Conservation (phyloP, 2,329 filamentous ascomycete species). For the Penicillium concentricum region DNA sequence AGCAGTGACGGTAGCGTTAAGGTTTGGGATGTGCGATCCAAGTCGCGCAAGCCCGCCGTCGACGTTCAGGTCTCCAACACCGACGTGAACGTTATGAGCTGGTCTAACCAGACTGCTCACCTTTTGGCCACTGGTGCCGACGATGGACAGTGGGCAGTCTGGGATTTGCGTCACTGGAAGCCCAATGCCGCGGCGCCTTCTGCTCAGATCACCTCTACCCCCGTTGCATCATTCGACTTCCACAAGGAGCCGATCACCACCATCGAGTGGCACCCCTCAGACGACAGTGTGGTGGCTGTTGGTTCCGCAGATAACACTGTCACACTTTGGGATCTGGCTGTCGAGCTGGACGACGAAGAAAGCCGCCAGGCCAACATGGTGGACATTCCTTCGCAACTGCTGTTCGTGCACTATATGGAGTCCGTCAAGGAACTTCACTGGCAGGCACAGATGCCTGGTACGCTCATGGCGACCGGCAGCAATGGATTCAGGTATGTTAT, state of each 20-base stretch:
- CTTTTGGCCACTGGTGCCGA: constrained; percentile 90
- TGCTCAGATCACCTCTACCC: constrained; percentile 60
- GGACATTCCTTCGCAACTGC: constrained; percentile 87
- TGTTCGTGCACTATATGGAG: constrained; percentile 96
- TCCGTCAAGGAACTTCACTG: constrained; percentile 95
- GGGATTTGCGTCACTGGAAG: constrained; percentile 97
- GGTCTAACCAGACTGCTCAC: constrained; percentile 85
- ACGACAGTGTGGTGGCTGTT: constrained; percentile 92
- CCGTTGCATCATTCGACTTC: constrained; percentile 91
- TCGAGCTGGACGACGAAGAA: constrained; percentile 96
- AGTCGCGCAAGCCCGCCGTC: constrained; percentile 83
- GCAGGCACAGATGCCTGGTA: constrained; percentile 93
- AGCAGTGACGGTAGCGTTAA: constrained; percentile 93
- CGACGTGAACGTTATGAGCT: constrained; percentile 96
- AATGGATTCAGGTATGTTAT: constrained; percentile 68
- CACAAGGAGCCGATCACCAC: constrained; percentile 96
- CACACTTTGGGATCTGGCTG: constrained; percentile 93
- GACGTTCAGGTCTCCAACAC: constrained; percentile 78
- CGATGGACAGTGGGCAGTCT: constrained; percentile 90
- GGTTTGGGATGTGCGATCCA: constrained; percentile 92
- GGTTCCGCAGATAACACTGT: constrained; percentile 91
- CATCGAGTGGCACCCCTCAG: constrained; percentile 95
- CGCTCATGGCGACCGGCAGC: constrained; percentile 84
- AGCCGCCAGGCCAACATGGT: constrained; percentile 82
- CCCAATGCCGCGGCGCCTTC: constrained; percentile 53